These are phyloP conservation scores for Exophiala alcalophila DNA, from an alignment of 2,329 filamentous ascomycete genomes.

Conservation along the genomic window DNA sequence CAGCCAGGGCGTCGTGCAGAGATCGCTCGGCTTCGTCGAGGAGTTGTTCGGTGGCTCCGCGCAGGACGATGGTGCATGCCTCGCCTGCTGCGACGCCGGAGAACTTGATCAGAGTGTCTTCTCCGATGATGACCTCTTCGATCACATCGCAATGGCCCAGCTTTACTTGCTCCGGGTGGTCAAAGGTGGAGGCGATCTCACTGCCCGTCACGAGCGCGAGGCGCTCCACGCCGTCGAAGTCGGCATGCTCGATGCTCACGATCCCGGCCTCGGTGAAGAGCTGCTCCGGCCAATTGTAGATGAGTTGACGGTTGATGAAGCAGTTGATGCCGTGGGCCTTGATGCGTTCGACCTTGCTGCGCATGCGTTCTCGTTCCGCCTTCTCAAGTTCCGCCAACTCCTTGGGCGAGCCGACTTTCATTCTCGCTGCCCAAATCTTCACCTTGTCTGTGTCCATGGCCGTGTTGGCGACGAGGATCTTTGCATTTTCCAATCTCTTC, in stretches of 20 bases:
- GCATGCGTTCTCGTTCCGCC: slow-evolving; percentile 99
- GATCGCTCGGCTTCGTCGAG: slow-evolving; percentile 96
- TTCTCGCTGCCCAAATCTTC: slow-evolving; percentile 96
- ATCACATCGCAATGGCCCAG: slow-evolving; percentile 92
- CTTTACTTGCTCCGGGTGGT: slow-evolving; percentile 96
- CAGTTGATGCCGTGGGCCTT: slow-evolving; percentile 99
- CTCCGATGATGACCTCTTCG: slow-evolving; percentile 96
- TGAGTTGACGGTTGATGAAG: slow-evolving; percentile 98
- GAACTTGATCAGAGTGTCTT: slow-evolving; percentile 96
- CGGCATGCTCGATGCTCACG: slow-evolving; percentile 96
- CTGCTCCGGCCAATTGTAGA: slow-evolving; percentile 99
- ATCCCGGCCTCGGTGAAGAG: slow-evolving; percentile 97
- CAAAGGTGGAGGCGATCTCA: slow-evolving; percentile 96
- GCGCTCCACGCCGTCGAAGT: slow-evolving; percentile 97
- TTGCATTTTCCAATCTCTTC: slow-evolving; percentile 94
- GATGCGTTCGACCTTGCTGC: slow-evolving; percentile 97
- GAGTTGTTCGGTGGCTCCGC: slow-evolving; percentile 93
- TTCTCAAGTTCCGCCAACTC: slow-evolving; percentile 98
- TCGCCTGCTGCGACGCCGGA: slow-evolving; percentile 90
- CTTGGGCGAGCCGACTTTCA: slow-evolving; percentile 93
- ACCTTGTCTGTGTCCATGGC: slow-evolving; percentile 99
- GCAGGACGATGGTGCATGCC: slow-evolving; percentile 94
- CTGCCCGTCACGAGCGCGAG: slow-evolving; percentile 92
- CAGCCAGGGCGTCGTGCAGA: slow-evolving; percentile 90
- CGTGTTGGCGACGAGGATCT: slow-evolving; percentile 96